phyloP scores from a whole-genome alignment of 2,329 filamentous ascomycete species.

The Alternaria sp. region DNA sequence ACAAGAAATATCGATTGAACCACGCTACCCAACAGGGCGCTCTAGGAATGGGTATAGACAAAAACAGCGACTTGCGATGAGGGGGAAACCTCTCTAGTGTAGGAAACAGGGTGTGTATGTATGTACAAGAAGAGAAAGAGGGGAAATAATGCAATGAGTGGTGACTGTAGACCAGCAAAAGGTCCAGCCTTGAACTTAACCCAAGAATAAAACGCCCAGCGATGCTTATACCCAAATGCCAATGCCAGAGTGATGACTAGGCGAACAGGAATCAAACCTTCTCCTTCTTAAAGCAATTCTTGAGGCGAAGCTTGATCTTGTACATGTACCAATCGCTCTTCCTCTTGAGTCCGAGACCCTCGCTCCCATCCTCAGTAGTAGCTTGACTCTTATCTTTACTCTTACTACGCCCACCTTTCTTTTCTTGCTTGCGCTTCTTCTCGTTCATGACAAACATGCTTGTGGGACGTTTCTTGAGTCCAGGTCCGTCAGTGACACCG shows the following conservation, averaged over 20 bases:
- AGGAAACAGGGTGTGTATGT: background rate
- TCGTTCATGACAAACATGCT: slow-evolving; percentile 44
- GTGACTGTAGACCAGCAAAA: background rate
- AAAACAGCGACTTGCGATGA: background rate
- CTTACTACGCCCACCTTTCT: slow-evolving; percentile 35
- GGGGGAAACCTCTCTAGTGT: background rate
- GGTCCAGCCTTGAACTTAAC: background rate
- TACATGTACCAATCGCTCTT: slow-evolving; percentile 22
- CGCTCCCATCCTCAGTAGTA: slow-evolving; percentile 4
- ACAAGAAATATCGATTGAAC: background rate
- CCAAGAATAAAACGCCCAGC: background rate
- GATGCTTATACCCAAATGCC: background rate
- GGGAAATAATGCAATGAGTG: background rate
- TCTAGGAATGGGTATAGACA: slow-evolving; percentile 4
- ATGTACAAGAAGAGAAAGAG: background rate
- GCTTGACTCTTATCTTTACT: slow-evolving; percentile 32
- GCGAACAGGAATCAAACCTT: slow-evolving; percentile 3
- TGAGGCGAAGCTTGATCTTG: slow-evolving; percentile 21
- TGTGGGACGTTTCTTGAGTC: slow-evolving; percentile 38
- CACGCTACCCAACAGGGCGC: background rate
- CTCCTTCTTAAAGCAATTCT: slow-evolving; percentile 16
- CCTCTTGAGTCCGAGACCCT: slow-evolving; percentile 7
- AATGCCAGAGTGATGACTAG: background rate
- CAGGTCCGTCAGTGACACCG: slow-evolving; percentile 34
- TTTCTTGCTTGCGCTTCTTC: slow-evolving; percentile 39